These are phyloP conservation scores for Cystobasidiaceae sp. DNA, from an alignment of 1,284 basidiomycete genomes.

Conservation along the genomic window DNA sequence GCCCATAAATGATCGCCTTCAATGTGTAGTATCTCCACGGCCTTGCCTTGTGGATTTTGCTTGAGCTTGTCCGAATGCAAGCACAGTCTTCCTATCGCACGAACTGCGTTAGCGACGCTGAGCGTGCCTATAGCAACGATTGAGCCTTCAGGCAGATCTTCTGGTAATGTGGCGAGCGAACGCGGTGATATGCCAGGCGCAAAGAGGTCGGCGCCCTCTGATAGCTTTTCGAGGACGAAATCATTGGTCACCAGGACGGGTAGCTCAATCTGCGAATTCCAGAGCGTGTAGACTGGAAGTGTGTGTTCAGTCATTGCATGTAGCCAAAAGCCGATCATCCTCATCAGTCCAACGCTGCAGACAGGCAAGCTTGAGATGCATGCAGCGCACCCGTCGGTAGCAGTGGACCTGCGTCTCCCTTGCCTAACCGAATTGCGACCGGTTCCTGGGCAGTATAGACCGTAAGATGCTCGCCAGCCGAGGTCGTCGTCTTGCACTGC, in stretches of 20 bases:
- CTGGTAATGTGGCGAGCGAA: slow-evolving; percentile 15
- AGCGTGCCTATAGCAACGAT: slow-evolving; percentile 16
- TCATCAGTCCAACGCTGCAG: neutral
- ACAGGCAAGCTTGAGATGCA: neutral
- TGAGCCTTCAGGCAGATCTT: slow-evolving; percentile 9
- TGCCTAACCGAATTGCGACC: slow-evolving; percentile 20
- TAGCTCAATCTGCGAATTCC: slow-evolving; percentile 1
- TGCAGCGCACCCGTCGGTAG: slow-evolving; percentile 5
- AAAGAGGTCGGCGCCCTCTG: slow-evolving; percentile 24
- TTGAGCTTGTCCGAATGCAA: neutral
- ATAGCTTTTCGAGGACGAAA: slow-evolving; percentile 15
- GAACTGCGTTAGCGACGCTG: slow-evolving; percentile 6
- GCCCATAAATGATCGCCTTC: slow-evolving; percentile 24
- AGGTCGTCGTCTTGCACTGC: slow-evolving; percentile 25
- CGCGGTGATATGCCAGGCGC: slow-evolving; percentile 14
- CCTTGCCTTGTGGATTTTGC: slow-evolving; percentile 2
- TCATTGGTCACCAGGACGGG: slow-evolving; percentile 25
- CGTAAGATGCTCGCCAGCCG: slow-evolving; percentile 15
- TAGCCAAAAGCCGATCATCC: neutral
- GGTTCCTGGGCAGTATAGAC: slow-evolving; percentile 6
- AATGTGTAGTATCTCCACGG: slow-evolving; percentile 18
- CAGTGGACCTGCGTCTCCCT: slow-evolving; percentile 19
- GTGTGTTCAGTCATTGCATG: neutral
- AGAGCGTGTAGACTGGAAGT: slow-evolving; percentile 18
- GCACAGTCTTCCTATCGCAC: slow-evolving; percentile 12